Base-by-base conservation (phyloP, 352 stramenopile species). In the Phytopythium cucurbitacearum region DNA sequence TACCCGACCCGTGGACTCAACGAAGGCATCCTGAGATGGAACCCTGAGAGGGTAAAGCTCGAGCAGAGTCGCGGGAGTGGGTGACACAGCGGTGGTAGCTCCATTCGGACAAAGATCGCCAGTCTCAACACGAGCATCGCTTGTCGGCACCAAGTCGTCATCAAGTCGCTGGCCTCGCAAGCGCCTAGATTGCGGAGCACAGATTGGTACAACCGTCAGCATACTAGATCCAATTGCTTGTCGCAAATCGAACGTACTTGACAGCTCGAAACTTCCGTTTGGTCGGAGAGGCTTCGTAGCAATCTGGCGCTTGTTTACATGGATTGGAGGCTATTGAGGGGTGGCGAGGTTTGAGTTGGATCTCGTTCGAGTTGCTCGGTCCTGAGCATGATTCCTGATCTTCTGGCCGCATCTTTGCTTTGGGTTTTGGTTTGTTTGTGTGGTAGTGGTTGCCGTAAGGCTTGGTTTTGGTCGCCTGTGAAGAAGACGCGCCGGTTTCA, bases 1-100 rank as follows among this genome's bases (percentile, higher is more conserved):
- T 10, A 54, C 43, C 4, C 63, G 60, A 43, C 65, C 69, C 5
- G 56, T 58, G 9, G 57, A 35, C 1, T 42, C 34, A 0, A 70
- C 7, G 7, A 78, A 74, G 3, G 51, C 44, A n/a, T 69, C 46
- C 1, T 45, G 63, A 0, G 40, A 50, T 1, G 70, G 46, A 6
- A 62, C 3, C 4, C 66, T 65, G 2, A 80, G 54, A 2, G 63
- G 39, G 41, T 88, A 88, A 2, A 88, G 34, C 10, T 81, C 65
- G 35, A 87, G 56, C 50, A 87, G 57, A 13, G 51, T 68, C 3
- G 69, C 50, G 4, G 35, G 56, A 5, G 28, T 40, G 21, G 40
- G 47, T 4, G 11, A 6, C 2, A 35, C 15, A 12, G 43, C 32
- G 8, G 7, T 54, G 32, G 48, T 33, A 4, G 35, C 16, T 36